Percentiles rank a stretch among this genome's conserved stretches.
Evolutionary conservation across 164 flowering plant genomes (phyloP).

Genomic region (Chimonanthus salicifolius): DNA sequence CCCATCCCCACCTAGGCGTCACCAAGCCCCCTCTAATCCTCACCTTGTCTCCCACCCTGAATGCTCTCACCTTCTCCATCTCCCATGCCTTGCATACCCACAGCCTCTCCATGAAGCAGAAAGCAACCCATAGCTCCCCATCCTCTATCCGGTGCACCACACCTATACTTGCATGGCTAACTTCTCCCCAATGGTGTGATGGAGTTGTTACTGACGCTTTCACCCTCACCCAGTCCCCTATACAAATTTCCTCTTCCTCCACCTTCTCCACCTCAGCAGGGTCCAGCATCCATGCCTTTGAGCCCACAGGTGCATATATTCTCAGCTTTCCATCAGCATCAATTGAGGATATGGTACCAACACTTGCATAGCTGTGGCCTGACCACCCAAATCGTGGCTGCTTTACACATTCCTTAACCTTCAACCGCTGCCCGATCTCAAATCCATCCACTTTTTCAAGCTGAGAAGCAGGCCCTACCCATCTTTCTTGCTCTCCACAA

Average conservation of each 20-base stretch:
- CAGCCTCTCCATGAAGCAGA: slow-evolving; percentile 83
- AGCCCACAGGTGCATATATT: slow-evolving; percentile 77
- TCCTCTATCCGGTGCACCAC: slow-evolving; percentile 81
- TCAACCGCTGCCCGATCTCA: slow-evolving; percentile 60
- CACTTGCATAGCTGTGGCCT: slow-evolving; percentile 67
- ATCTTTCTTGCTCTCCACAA: slow-evolving; percentile 90
- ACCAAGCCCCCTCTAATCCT: slow-evolving; percentile 71
- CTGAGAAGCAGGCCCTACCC: slow-evolving; percentile 59
- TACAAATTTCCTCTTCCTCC: slow-evolving; percentile 61
- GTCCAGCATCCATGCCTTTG: slow-evolving; percentile 89
- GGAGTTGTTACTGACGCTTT: slow-evolving; percentile 57
- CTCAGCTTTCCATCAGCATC: slow-evolving; percentile 94
- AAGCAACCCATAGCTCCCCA: slow-evolving; percentile 82
- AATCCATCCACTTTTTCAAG: slow-evolving; percentile 55
- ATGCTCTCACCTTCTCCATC: slow-evolving; percentile 71
- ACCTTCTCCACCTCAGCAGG: slow-evolving; percentile 83
- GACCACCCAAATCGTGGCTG: slow-evolving; percentile 99
- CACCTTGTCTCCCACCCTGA: slow-evolving; percentile 77
- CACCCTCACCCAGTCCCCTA: slow-evolving; percentile 90
- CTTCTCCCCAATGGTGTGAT: slow-evolving; percentile 92
- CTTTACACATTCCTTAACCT: slow-evolving; percentile 57
- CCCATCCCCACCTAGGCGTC: slow-evolving; percentile 96
- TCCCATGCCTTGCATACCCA: slow-evolving; percentile 87
- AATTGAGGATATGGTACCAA: slow-evolving; percentile 71
- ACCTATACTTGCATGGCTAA: slow-evolving; percentile 71